Percentiles rank a stretch among this genome's conserved stretches.
Conservation (phyloP, 257 asterid species). For the Ligustrum vulgare region DNA sequence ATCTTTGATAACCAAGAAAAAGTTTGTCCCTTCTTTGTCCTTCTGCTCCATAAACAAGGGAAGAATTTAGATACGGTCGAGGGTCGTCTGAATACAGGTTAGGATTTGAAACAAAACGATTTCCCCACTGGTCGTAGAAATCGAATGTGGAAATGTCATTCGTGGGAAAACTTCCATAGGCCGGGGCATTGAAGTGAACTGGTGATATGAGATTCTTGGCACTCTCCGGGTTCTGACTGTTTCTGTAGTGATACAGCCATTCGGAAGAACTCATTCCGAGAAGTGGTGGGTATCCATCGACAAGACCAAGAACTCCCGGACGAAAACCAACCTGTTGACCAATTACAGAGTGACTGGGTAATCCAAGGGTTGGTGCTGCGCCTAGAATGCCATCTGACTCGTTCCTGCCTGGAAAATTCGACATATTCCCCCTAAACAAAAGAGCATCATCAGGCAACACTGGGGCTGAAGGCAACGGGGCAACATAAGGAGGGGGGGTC, state of each 20-base stretch:
- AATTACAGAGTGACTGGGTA: conserved; percentile 30
- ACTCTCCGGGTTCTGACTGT: conserved; percentile 51
- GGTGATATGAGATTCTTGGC: conserved; percentile 42
- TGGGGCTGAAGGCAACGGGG: conserved; percentile 90
- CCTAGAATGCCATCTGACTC: conserved; percentile 69
- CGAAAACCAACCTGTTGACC: conserved; percentile 18
- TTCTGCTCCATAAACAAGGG: conserved; percentile 40
- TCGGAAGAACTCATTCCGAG: conserved; percentile 88
- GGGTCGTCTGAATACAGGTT: conserved; percentile 46
- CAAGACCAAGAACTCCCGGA: conserved; percentile 2
- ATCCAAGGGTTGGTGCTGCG: conserved; percentile 53
- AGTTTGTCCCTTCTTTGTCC: conserved; percentile 41
- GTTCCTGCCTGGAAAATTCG: conserved; percentile 5
- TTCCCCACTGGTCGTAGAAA: conserved; percentile 69
- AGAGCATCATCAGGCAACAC: conserved; percentile 59
- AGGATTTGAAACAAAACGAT: conserved; percentile 50
- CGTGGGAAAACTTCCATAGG: conserved; percentile 29
- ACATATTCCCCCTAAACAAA: conserved; percentile 45
- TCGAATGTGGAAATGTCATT: conserved; percentile 49
- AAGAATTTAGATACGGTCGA: conserved; percentile 40
- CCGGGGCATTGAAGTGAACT: conserved; percentile 36
- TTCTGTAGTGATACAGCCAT: conserved; percentile 88
- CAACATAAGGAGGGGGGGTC: conserved; percentile 36
- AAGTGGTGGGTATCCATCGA: conserved; percentile 56
- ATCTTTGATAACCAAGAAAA: conserved; percentile 55